phyloP scores from a whole-genome alignment of 352 stramenopile species.

The Phytophthora quininea region DNA sequence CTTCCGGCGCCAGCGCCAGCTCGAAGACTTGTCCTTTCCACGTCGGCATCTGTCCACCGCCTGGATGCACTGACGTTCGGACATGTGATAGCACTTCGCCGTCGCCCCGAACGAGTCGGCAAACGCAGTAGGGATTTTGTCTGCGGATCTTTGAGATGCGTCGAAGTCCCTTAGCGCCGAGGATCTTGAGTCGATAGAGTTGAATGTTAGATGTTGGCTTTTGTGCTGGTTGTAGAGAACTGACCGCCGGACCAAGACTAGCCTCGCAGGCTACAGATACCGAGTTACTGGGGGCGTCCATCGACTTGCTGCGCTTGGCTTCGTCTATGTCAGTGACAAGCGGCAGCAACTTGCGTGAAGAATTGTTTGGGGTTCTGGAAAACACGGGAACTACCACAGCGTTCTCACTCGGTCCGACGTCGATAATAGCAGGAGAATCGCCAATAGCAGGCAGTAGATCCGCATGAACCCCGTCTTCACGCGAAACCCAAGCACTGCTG shows the following conservation, averaged over 20 bases:
- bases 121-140: constrained; percentile 36
- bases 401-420: not conserved
- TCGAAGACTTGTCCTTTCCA: constrained; percentile 36
- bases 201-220: constrained; percentile 12
- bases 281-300: constrained; percentile 1
- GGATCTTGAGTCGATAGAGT: constrained; percentile 32
- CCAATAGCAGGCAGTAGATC: constrained; percentile 4
- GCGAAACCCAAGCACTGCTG: constrained; percentile 17
- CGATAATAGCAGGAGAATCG: not conserved
- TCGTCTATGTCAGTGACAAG: not conserved
- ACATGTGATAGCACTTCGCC: constrained; percentile 26
- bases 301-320: not conserved
- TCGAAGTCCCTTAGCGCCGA: constrained; percentile 23
- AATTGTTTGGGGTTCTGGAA: not conserved
- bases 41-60: constrained; percentile 26
- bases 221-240: constrained; percentile 1
- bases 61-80: constrained; percentile 28
- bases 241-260: not conserved
- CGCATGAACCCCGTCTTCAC: constrained; percentile 9
- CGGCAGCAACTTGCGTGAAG: constrained; percentile 3
- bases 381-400: not conserved
- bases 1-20: constrained; percentile 23
- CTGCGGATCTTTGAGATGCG: constrained; percentile 20
- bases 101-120: constrained; percentile 26
- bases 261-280: not conserved